Base-by-base conservation (phyloP, 148 eudicot genomes). In the Vaccinium myrtillus region DNA sequence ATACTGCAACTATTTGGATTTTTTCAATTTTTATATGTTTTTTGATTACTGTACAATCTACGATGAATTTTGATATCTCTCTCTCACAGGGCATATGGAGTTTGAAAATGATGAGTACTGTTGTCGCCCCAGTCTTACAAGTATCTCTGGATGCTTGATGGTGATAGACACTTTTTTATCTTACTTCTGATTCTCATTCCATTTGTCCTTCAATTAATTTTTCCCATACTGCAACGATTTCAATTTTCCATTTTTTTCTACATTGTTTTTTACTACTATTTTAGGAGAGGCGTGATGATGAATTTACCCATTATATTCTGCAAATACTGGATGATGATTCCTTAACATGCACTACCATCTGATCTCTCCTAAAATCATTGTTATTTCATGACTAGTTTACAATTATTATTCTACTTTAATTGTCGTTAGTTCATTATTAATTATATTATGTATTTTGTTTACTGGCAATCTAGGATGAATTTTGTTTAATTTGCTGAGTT, bases 291-390 rank as follows among this genome's bases (percentile, higher is more conserved):
- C 5, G 65, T 81, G 87, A 85, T 85, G 87, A 85, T 81, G 61
- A 27, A 46, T 59, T n/a, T 43, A 85, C 56, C 87, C 87, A 85
- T 48, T 81, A 8, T 63, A 50, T 27, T 81, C 84, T 85, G 84
- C 2, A 76, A 5, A 27, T 6, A 58, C 49, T 55, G 54, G 25
- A 75, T 81, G 81, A 81, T 81, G 84, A 81, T 76, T 39, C 39
- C 49, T 15, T 30, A 69, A 65, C 87, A 85, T 85, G 87, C 87
- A 85, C 87, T 85, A 85, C 87, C 84, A 85, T 85, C 87, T 85
- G 87, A 81, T 75, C 87, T 77, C 75, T 75, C 80, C 16, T 36
- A 14, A 25, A 12, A 0, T 5, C 10, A 4, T 51, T 19, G 0
- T 5, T 21, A 1, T 51, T 19, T 67, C 39, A 36, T 36, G 2